phyloP scores from a whole-genome alignment of 208 protist genomes.

The Crithidia sp. region DNA sequence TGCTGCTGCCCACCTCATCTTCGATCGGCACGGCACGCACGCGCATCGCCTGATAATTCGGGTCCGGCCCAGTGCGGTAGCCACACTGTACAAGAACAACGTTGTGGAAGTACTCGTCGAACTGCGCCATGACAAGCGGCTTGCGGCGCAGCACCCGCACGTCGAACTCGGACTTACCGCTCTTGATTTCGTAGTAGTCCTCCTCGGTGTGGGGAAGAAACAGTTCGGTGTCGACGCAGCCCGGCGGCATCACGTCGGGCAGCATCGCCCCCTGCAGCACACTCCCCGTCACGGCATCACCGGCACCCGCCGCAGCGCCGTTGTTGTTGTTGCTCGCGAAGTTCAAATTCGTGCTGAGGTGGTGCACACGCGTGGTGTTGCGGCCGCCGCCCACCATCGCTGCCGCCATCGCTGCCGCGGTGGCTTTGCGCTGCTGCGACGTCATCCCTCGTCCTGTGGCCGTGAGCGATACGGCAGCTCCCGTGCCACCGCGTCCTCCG shows the following conservation, averaged over 20 bases:
- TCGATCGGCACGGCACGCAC: slow-evolving; percentile 28
- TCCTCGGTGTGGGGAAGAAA: slow-evolving; percentile 62
- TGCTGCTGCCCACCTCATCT: slow-evolving; percentile 9
- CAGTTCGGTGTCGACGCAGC: slow-evolving; percentile 65
- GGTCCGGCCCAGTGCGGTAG: slow-evolving; percentile 55
- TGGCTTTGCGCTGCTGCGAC: slow-evolving; percentile 6
- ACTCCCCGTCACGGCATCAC: slow-evolving; percentile 7
- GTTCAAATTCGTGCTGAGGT: not conserved
- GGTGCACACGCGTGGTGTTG: slow-evolving; percentile 1
- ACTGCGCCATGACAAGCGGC: slow-evolving; percentile 56
- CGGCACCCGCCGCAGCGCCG: not conserved
- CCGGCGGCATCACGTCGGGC: slow-evolving; percentile 43
- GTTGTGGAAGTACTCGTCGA: slow-evolving; percentile 77
- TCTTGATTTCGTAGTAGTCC: slow-evolving; percentile 75
- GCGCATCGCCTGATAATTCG: slow-evolving; percentile 37
- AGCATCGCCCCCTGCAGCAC: slow-evolving; percentile 12
- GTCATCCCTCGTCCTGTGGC: not conserved
- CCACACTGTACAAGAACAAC: slow-evolving; percentile 71
- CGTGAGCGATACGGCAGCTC: not conserved
- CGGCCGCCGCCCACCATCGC: not conserved
- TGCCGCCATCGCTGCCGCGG: not conserved
- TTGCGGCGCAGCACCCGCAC: slow-evolving; percentile 51
- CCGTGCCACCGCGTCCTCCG: not conserved
- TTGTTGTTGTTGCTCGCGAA: slow-evolving; percentile 1
- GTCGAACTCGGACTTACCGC: slow-evolving; percentile 65